Conservation (phyloP, 768 basidiomycete genomes). For the Tylopilus rubrobrunneus region DNA sequence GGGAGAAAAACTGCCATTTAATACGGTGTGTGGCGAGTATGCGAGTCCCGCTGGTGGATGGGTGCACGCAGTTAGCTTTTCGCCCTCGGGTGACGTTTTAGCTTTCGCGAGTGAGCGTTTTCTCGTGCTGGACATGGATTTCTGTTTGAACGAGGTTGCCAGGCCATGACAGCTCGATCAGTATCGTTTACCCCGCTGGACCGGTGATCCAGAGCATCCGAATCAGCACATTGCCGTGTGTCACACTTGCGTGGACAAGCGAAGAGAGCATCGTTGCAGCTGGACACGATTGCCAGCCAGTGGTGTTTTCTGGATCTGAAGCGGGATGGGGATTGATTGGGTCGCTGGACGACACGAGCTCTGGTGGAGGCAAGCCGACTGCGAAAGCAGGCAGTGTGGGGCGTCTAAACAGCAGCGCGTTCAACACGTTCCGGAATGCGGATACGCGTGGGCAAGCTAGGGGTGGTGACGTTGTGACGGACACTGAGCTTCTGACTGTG, state of each 20-base stretch:
- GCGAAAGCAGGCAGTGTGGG: slow-evolving; percentile 50
- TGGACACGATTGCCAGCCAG: slow-evolving; percentile 96
- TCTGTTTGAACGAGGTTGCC: slow-evolving; percentile 6
- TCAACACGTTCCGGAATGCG: slow-evolving; percentile 90
- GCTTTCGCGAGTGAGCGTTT: slow-evolving; percentile 82
- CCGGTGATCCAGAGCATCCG: slow-evolving; percentile 71
- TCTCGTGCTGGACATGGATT: background rate
- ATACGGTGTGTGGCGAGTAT: slow-evolving; percentile 95
- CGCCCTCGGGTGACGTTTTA: slow-evolving; percentile 90
- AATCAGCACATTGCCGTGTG: slow-evolving; percentile 72
- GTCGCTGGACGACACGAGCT: slow-evolving; percentile 79
- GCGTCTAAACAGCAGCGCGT: slow-evolving; percentile 88
- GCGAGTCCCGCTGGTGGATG: slow-evolving; percentile 87
- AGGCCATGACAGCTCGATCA: slow-evolving; percentile 97
- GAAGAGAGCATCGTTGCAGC: slow-evolving; percentile 85
- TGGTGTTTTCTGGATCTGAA: slow-evolving; percentile 74
- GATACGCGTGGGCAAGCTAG: slow-evolving; percentile 62
- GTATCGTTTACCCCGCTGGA: slow-evolving; percentile 83
- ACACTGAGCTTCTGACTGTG: slow-evolving; percentile 81
- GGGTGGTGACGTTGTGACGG: slow-evolving; percentile 34
- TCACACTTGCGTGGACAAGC: slow-evolving; percentile 82
- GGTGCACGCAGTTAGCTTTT: slow-evolving; percentile 96
- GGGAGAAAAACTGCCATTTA: slow-evolving; percentile 99
- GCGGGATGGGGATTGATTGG: slow-evolving; percentile 77
- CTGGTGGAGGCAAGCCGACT: slow-evolving; percentile 35